Conservation (phyloP, 1,139 yeast genomes). For the Pichia sp. region DNA sequence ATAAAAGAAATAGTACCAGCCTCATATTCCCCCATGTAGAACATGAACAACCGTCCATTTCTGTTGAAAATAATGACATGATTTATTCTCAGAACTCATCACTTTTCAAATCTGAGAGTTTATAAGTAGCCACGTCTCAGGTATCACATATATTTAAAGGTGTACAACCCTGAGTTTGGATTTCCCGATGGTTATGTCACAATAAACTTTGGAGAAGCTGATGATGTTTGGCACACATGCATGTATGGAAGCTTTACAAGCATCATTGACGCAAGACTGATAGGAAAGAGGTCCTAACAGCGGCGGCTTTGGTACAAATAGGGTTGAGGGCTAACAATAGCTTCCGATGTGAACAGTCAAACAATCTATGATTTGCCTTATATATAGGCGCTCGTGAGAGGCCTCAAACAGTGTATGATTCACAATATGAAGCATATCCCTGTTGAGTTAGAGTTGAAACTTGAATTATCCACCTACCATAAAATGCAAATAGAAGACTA, state of each 20-base stretch:
- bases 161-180: no score
- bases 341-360: slow-evolving; percentile 18
- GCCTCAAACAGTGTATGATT: slow-evolving; percentile 41
- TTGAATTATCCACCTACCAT: slow-evolving; percentile 39
- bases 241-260: slow-evolving; percentile 16
- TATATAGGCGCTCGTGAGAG: slow-evolving; percentile 57
- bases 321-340: slow-evolving; percentile 14
- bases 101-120: no score
- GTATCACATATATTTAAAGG: no score
- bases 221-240: slow-evolving; percentile 16
- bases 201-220: slow-evolving; percentile 11
- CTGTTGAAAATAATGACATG: no score
- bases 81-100: no score
- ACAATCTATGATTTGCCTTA: slow-evolving; percentile 45
- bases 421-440: slow-evolving; percentile 45
- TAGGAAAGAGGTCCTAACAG: slow-evolving; percentile 1
- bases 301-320: not conserved
- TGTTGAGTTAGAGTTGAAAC: slow-evolving; percentile 45
- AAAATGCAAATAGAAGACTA: slow-evolving; percentile 6
- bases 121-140: no score
- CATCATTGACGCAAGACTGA: slow-evolving; percentile 13
- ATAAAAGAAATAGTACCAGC: no score
- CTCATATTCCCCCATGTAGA: no score
- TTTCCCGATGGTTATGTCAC: no score
- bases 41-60: no score